Base-by-base conservation (phyloP, 768 basidiomycete genomes). In the Tylopilus balloui region DNA sequence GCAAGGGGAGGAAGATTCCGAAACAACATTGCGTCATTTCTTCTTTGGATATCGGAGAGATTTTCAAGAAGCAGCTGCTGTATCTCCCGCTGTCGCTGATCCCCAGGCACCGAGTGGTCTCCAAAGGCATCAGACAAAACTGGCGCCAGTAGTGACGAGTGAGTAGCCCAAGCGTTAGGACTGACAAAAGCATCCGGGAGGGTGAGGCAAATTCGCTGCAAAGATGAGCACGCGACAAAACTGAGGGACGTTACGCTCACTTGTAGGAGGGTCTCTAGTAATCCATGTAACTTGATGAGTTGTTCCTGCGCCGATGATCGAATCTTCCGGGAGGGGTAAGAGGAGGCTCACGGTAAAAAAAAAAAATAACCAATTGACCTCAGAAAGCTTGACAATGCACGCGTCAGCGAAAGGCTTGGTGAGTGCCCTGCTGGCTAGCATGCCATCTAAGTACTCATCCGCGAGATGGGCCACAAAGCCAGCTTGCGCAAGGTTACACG, bases 1-100 rank as follows among this genome's bases (percentile, higher is more conserved):
- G 75, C 75, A 25, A 82, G 80, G 0, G 79, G 73, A 29, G 86
- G 83, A 9, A 84, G 73, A 54, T 79, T 80, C 36, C 75, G 75
- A 52, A 92, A 89, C 27, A 86, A 65, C 76, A 92, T 81, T 2
- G 86, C 86, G 51, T 92, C 87, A 51, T 92, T 93, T 47, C 92
- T 77, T 45, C 77, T 72, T 53, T 78, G 81, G 21, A 92, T 80
- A 57, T 88, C 86, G n/a, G 71, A 68, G 39, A 88, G 75, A 48
- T 83, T 80, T 42, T 80, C 78, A 4, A 74, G 63, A 28, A 91
- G 69, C 1, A 71, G 68, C 38, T 70, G 73, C 40, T 68, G 78
- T 52, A 82, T 61, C 48, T 75, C 74, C 21, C 70, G 71, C 47
- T 74, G 71, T 17, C 61, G 63, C 3, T 42, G 53, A 45, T 67